Percentiles rank a stretch among this genome's conserved stretches.
phyloP scores from a whole-genome alignment of 129 eudicot species.

The Cynara cardunculus region DNA sequence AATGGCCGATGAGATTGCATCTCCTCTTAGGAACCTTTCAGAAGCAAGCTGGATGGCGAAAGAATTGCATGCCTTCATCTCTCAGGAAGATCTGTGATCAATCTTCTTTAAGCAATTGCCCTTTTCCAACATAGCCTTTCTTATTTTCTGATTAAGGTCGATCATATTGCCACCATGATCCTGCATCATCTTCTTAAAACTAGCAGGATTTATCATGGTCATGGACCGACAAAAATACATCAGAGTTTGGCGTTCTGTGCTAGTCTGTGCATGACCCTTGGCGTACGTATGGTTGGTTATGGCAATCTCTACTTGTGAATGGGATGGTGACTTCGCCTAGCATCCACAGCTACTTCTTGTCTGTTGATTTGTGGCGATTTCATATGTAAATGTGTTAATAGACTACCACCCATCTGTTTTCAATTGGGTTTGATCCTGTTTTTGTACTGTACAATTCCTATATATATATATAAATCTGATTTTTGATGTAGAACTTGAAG shows the following conservation, averaged over 20 bases:
- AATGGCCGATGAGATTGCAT: conserved; percentile 42
- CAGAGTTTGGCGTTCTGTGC: background rate
- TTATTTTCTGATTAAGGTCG: background rate
- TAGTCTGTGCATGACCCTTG: background rate
- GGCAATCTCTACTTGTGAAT: conserved; percentile 8
- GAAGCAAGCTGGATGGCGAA: conserved; percentile 65
- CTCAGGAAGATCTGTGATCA: conserved; percentile 19
- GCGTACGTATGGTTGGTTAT: background rate
- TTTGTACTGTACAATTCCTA: conserved; percentile 1
- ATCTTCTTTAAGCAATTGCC: background rate
- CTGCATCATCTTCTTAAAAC: background rate
- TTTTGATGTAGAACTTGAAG: conserved; percentile 3
- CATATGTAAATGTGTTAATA: conserved; percentile 33
- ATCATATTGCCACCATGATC: background rate
- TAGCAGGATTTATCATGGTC: background rate
- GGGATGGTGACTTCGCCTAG: background rate
- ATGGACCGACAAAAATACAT: background rate
- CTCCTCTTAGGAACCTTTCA: conserved; percentile 41
- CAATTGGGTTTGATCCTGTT: conserved; percentile 9
- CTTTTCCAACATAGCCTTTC: background rate
- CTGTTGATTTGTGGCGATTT: conserved; percentile 5
- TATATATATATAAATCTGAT: background rate
- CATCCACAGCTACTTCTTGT: background rate
- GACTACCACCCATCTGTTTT: conserved; percentile 12
- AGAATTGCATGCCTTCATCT: conserved; percentile 40